Conservation (phyloP, 495 filamentous ascomycete genomes). For the Penicillium crystallinum region DNA sequence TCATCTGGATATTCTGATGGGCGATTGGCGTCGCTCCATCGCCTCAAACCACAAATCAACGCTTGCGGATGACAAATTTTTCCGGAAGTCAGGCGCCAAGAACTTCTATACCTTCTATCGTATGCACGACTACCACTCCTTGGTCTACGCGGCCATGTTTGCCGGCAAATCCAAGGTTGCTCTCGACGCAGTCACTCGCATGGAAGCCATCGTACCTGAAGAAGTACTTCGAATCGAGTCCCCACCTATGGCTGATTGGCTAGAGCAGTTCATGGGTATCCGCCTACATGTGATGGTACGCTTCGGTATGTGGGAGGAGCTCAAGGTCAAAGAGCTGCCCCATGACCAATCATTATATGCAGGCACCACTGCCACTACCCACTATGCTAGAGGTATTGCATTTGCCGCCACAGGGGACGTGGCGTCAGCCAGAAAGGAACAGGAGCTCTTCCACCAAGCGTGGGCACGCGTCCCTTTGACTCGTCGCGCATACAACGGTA, state of each 20-base stretch:
- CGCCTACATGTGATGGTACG: neutral
- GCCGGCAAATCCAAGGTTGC: neutral
- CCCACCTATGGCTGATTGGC: neutral
- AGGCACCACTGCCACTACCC: neutral
- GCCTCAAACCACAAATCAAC: neutral
- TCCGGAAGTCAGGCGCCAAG: neutral
- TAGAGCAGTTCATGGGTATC: neutral
- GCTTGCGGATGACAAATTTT: neutral
- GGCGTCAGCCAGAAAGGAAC: neutral
- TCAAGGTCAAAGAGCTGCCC: neutral
- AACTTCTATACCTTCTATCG: neutral
- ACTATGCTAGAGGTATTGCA: neutral
- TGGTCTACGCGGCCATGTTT: neutral
- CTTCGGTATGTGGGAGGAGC: neutral
- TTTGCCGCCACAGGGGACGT: neutral
- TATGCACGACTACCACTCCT: neutral
- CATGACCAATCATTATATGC: neutral
- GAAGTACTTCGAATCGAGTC: neutral
- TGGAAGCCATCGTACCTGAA: neutral
- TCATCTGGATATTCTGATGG: neutral
- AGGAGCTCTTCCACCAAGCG: neutral
- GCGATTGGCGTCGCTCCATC: neutral
- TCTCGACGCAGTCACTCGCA: neutral
- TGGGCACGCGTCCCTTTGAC: neutral
- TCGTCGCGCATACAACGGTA: neutral